Evolutionary conservation across 1,284 basidiomycete genomes (phyloP).

Genomic region (Mycena sp.): DNA sequence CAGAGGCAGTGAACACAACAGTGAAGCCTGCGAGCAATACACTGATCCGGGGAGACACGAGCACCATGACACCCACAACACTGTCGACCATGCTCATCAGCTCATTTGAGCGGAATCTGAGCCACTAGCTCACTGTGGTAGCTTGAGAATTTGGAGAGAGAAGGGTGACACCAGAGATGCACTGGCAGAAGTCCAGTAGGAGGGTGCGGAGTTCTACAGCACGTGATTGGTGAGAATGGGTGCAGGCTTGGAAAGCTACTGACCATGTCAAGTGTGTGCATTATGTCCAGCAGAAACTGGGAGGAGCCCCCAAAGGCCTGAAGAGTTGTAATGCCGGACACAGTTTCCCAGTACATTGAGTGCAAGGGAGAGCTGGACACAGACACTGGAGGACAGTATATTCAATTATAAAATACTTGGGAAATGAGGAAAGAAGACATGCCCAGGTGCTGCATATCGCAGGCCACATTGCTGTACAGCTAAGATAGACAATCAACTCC

Average conservation of each 20-base stretch:
- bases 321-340: constrained; percentile 86
- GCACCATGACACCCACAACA: constrained; percentile 73
- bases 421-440: constrained; percentile 36
- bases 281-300: constrained; percentile 87
- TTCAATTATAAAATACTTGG: too few species aligned
- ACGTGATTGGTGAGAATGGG: neutral
- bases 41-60: constrained; percentile 74
- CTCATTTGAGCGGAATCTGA: constrained; percentile 84
- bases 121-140: constrained; percentile 85
- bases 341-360: constrained; percentile 91
- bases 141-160: too few species aligned
- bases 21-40: constrained; percentile 87
- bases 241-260: neutral
- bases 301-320: constrained; percentile 91
- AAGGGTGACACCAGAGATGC: neutral
- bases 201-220: constrained; percentile 70
- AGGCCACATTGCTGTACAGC: constrained; percentile 86
- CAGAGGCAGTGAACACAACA: constrained; percentile 80
- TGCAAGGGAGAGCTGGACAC: constrained; percentile 87
- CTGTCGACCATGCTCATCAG: constrained; percentile 82
- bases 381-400: neutral
- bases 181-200: constrained; percentile 68
- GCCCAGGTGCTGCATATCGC: constrained; percentile 90
- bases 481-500: constrained; percentile 36
- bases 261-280: constrained; percentile 78